phyloP scores from a whole-genome alignment of 352 stramenopile species.

The Phytophthora ohioensis region DNA sequence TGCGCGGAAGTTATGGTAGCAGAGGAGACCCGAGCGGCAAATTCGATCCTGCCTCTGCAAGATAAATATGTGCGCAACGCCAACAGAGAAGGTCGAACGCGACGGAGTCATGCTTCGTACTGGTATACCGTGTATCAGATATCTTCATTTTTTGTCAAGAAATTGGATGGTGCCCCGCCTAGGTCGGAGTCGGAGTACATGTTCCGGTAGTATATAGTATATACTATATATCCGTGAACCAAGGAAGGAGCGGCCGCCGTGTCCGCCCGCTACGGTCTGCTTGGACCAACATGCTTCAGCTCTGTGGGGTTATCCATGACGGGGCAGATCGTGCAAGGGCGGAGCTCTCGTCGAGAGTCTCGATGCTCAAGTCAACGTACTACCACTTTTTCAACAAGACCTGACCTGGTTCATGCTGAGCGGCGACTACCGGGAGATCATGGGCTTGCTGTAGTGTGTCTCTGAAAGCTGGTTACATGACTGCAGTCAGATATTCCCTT shows the following conservation, averaged over 20 bases:
- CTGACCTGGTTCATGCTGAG: conserved; percentile 70
- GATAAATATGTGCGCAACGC: too few relatives aligned
- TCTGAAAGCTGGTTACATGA: not conserved
- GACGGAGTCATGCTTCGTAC: too few relatives aligned
- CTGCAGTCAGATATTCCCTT: not conserved
- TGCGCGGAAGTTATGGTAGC: too few relatives aligned
- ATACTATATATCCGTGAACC: too few relatives aligned
- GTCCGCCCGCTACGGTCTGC: conserved; percentile 48
- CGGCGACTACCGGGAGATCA: conserved; percentile 76
- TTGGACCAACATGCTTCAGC: not conserved
- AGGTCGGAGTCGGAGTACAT: too few relatives aligned
- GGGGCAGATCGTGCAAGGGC: conserved; percentile 67
- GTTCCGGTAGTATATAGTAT: too few relatives aligned
- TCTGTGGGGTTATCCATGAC: conserved; percentile 1
- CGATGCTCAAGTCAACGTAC: conserved; percentile 79
- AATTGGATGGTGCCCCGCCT: too few relatives aligned
- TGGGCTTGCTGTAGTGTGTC: conserved; percentile 59
- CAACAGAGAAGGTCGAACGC: too few relatives aligned
- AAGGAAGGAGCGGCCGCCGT: conserved; percentile 66
- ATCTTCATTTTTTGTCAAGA: too few relatives aligned
- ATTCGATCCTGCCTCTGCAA: too few relatives aligned
- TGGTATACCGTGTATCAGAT: too few relatives aligned
- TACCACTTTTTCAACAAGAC: conserved; percentile 83
- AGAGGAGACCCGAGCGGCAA: too few relatives aligned
- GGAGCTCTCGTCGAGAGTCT: conserved; percentile 44